A percentile compares a stretch with the other conserved stretches of the same genome.
Evolutionary conservation across 2,329 filamentous ascomycete genomes (phyloP).

Genomic region (Boeremia lycopersici): DNA sequence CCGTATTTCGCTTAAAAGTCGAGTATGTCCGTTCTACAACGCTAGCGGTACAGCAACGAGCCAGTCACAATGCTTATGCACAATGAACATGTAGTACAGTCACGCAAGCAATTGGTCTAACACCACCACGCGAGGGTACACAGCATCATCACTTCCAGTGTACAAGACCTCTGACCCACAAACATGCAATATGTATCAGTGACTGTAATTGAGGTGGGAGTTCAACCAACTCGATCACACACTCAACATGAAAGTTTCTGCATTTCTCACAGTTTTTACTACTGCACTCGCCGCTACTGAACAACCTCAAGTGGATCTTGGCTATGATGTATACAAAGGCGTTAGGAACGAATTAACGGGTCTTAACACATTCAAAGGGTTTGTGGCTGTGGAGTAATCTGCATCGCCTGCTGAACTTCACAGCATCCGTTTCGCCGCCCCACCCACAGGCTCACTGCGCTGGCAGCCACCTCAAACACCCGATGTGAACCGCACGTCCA

Average conservation of each 20-base stretch:
- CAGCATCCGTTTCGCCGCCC: slow-evolving; percentile 31
- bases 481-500: slow-evolving; percentile 10
- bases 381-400: not conserved
- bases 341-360: slow-evolving; percentile 19
- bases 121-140: not conserved
- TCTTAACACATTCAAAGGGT: slow-evolving; percentile 34
- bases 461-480: slow-evolving; percentile 27
- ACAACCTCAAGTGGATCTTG: slow-evolving; percentile 26
- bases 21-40: not conserved
- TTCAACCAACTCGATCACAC: not conserved
- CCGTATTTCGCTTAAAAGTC: not conserved
- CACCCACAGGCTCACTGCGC: slow-evolving; percentile 23
- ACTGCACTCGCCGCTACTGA: not conserved
- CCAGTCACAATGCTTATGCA: not conserved
- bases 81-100: not conserved
- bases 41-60: not conserved
- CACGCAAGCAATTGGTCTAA: not conserved
- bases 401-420: not conserved
- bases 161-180: not conserved
- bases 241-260: not conserved
- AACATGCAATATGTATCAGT: not conserved
- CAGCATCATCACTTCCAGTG: not conserved
- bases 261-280: not conserved
- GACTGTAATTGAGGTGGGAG: not conserved
- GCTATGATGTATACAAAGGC: slow-evolving; percentile 31